These are phyloP conservation scores for Eimeria maxima DNA, from an alignment of 169 alveolate genomes.

Conservation along the genomic window DNA sequence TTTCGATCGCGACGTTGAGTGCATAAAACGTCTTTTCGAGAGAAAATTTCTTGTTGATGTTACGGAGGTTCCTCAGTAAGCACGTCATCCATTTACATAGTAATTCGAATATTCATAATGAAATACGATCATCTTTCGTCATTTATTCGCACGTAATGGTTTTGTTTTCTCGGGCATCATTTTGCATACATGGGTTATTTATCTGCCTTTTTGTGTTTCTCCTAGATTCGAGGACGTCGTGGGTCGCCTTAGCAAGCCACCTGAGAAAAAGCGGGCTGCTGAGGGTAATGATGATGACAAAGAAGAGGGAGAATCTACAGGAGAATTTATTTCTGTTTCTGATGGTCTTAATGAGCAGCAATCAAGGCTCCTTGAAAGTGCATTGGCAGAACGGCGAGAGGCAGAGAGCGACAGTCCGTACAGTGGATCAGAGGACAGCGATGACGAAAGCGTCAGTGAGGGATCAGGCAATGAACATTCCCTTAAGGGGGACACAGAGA, in stretches of 20 bases:
- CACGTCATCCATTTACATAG: not conserved
- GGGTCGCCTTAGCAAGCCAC: not conserved
- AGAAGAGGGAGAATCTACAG: not conserved
- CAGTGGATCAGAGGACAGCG: not conserved
- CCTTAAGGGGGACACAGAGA: not conserved
- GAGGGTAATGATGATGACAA: not conserved
- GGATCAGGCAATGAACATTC: not conserved
- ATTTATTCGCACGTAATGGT: too few species aligned
- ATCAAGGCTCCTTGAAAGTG: slow-evolving; percentile 34
- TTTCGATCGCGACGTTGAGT: slow-evolving; percentile 97
- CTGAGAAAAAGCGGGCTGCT: not conserved
- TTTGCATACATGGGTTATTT: not conserved
- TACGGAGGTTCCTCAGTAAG: slow-evolving; percentile 92
- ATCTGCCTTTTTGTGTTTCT: not conserved
- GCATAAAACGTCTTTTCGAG: slow-evolving; percentile 95
- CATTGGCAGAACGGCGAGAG: slow-evolving; percentile 3
- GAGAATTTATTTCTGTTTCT: not conserved
- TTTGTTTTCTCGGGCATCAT: too few species aligned
- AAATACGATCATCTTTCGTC: too few species aligned
- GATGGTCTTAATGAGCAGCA: slow-evolving; percentile 42
- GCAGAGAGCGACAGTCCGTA: not conserved
- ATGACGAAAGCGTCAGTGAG: not conserved
- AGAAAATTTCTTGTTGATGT: slow-evolving; percentile 95
- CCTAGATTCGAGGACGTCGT: slow-evolving; percentile 31
- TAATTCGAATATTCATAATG: too few species aligned